These are phyloP conservation scores for Pelargonium australe DNA, from an alignment of 441 rosid species.

Conservation along the genomic window DNA sequence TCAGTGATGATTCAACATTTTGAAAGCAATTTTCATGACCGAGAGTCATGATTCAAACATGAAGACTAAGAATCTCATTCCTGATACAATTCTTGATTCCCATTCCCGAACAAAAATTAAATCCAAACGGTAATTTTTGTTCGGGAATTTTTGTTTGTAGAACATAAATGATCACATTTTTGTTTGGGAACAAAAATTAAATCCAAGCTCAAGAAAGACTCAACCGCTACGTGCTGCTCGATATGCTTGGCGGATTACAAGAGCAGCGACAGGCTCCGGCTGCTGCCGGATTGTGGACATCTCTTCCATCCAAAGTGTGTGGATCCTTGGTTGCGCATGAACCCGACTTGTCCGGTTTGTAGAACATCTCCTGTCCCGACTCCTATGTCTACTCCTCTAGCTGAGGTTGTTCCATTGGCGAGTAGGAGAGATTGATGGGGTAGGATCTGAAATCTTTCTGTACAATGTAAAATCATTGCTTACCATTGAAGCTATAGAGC, in stretches of 20 bases:
- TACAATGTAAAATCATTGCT: not conserved
- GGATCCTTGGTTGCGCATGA: conserved; percentile 58
- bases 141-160: no score
- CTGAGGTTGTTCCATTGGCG: conserved; percentile 73
- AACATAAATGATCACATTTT: no score
- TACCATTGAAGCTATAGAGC: not conserved
- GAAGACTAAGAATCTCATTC: no score
- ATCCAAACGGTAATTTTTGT: no score
- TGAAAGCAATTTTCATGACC: no score
- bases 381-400: conserved; percentile 67
- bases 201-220: conserved; percentile 32
- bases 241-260: conserved; percentile 61
- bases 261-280: conserved; percentile 35
- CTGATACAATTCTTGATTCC: no score
- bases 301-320: conserved; percentile 52
- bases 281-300: conserved; percentile 57
- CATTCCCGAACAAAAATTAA: no score
- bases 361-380: conserved; percentile 61
- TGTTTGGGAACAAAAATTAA: no score
- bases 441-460: not conserved
- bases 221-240: conserved; percentile 51
- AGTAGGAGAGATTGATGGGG: conserved; percentile 30
- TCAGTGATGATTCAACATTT: not conserved
- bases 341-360: conserved; percentile 62
- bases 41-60: no score